A percentile compares a stretch with the other conserved stretches of the same genome.
Evolutionary conservation across 495 filamentous ascomycete genomes (phyloP).

Genomic region (Talaromyces adpressus): DNA sequence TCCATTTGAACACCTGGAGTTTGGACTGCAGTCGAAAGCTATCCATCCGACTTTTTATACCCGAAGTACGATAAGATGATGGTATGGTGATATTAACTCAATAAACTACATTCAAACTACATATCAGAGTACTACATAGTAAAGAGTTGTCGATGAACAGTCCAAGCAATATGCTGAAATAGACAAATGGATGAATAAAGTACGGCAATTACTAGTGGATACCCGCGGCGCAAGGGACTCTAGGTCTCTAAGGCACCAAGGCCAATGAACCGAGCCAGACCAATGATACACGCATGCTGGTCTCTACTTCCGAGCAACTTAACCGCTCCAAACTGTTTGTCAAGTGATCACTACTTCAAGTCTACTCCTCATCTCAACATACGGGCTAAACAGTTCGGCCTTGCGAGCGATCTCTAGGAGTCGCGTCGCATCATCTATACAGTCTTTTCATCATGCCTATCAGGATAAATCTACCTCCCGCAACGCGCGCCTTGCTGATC

Average conservation of each 20-base stretch:
- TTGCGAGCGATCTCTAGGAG: constrained; percentile 1
- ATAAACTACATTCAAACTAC: too few species aligned
- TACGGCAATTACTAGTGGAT: neutral
- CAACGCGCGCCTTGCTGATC: constrained; percentile 76
- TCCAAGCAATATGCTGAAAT: neutral
- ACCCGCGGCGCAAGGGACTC: neutral
- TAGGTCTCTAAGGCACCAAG: neutral
- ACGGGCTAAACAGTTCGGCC: neutral
- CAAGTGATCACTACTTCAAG: neutral
- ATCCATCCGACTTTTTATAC: neutral
- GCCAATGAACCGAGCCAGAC: neutral
- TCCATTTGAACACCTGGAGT: neutral
- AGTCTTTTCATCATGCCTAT: constrained; percentile 53
- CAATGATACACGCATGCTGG: neutral
- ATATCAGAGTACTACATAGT: neutral
- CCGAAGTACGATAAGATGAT: neutral
- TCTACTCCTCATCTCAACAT: neutral
- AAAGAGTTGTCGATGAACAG: neutral
- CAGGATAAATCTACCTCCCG: constrained; percentile 85
- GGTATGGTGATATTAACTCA: too few species aligned
- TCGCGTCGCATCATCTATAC: constrained; percentile 4
- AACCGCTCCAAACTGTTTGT: neutral
- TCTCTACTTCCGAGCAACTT: neutral
- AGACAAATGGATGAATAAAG: neutral
- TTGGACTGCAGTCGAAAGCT: neutral